Evolutionary conservation across 495 filamentous ascomycete species (phyloP).

Genomic region (Talaromyces trachyspermus): DNA sequence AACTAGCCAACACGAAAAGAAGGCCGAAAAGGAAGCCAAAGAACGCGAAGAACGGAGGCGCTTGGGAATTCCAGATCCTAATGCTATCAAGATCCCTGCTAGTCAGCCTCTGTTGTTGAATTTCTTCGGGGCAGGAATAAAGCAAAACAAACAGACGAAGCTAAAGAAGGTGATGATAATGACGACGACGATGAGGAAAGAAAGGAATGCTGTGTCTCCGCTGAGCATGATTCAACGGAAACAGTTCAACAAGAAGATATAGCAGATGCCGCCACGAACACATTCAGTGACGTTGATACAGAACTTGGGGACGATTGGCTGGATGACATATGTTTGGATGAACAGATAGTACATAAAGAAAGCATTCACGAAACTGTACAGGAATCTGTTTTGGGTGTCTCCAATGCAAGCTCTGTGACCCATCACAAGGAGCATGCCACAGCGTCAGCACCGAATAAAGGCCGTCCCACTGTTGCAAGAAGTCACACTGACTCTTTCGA

Average conservation of each 20-base stretch:
- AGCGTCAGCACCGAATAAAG: neutral
- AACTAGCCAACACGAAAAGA: slow-evolving; percentile 37
- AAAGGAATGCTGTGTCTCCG: neutral
- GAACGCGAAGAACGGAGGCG: slow-evolving; percentile 35
- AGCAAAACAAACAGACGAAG: neutral
- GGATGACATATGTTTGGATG: neutral
- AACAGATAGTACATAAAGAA: neutral
- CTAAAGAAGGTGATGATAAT: neutral
- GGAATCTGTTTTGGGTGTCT: too few species aligned
- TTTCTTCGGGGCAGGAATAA: slow-evolving; percentile 24
- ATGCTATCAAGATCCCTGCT: slow-evolving; percentile 30
- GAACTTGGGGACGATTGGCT: slow-evolving; percentile 7
- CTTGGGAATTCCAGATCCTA: slow-evolving; percentile 37
- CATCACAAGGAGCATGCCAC: too few species aligned
- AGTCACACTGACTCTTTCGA: slow-evolving; percentile 27
- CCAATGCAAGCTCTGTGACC: too few species aligned
- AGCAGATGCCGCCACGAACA: neutral
- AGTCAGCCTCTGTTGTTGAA: slow-evolving; percentile 41
- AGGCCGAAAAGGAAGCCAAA: slow-evolving; percentile 34
- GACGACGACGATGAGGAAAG: neutral
- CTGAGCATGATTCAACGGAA: neutral
- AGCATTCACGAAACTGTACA: neutral
- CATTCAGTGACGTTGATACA: slow-evolving; percentile 2
- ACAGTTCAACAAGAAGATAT: neutral
- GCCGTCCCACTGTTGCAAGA: neutral